Conservation (phyloP, 257 asterid genomes). For the Solanum chiquidenum region DNA sequence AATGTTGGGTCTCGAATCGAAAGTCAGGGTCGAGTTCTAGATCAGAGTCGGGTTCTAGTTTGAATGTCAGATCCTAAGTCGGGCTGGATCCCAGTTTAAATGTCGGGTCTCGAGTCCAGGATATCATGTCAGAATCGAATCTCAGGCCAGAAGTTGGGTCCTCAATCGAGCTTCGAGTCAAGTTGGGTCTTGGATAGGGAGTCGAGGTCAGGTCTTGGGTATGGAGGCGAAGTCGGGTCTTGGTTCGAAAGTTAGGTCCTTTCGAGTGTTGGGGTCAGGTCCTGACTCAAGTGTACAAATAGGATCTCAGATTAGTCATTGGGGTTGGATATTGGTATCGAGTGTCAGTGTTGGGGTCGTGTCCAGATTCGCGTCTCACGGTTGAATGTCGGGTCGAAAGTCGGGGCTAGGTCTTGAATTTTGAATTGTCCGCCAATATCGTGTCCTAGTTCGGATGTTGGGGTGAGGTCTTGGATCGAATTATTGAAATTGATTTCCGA, state of each 20-base stretch:
- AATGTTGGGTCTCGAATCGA: not conserved
- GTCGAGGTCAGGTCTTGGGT: too few species aligned
- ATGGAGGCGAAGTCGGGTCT: not conserved
- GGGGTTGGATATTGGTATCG: not conserved
- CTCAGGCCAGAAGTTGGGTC: not conserved
- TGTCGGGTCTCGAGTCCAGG: not conserved
- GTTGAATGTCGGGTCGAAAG: not conserved
- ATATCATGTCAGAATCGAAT: fast-evolving
- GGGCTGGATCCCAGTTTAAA: fast-evolving
- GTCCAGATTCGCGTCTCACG: not conserved
- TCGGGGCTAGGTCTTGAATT: not conserved
- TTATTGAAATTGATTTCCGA: too few species aligned
- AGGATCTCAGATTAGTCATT: not conserved
- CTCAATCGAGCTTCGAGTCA: not conserved
- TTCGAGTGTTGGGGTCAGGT: not conserved
- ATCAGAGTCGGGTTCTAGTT: not conserved
- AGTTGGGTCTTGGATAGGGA: not conserved
- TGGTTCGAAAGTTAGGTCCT: not conserved
- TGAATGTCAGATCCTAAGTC: not conserved
- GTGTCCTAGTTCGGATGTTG: not conserved
- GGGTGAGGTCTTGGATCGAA: not conserved
- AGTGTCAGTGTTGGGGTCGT: not conserved
- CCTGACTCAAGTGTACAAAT: not conserved
- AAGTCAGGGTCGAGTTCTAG: not conserved
- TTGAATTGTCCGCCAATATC: not conserved